Conservation (phyloP, 1,139 yeast genomes). For the Pichia inconspicua region DNA sequence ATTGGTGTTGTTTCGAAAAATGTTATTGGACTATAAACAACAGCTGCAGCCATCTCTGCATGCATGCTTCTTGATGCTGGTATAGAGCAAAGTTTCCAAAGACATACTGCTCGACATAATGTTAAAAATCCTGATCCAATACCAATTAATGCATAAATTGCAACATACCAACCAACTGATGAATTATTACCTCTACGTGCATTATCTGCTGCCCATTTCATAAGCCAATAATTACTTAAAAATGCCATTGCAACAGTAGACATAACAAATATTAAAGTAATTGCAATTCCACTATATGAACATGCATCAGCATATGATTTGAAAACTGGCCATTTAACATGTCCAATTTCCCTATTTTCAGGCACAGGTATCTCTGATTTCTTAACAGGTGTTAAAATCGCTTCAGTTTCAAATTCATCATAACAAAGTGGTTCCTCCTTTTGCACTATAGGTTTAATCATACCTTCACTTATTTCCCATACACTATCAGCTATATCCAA, state of each 20-base stretch:
- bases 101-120: slow-evolving; percentile 43
- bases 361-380: slow-evolving; percentile 1
- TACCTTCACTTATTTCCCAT: slow-evolving; percentile 43
- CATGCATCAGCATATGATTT: slow-evolving; percentile 60
- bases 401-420: slow-evolving; percentile 42
- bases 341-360: slow-evolving; percentile 37
- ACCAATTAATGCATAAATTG: slow-evolving; percentile 51
- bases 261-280: slow-evolving; percentile 37
- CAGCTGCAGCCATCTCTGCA: slow-evolving; percentile 53
- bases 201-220: slow-evolving; percentile 50
- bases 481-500: slow-evolving; percentile 60
- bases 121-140: slow-evolving; percentile 44
- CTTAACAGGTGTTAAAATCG: slow-evolving; percentile 50
- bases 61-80: slow-evolving; percentile 57
- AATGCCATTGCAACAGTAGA: slow-evolving; percentile 42
- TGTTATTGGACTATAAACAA: slow-evolving; percentile 64
- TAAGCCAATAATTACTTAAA: slow-evolving; percentile 48
- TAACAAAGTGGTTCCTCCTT: slow-evolving; percentile 7
- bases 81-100: slow-evolving; percentile 56
- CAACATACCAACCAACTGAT: slow-evolving; percentile 45
- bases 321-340: slow-evolving; percentile 59
- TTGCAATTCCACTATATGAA: slow-evolving; percentile 43
- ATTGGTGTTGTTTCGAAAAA: slow-evolving; percentile 76
- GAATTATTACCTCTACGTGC: slow-evolving; percentile 39
- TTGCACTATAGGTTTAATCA: slow-evolving; percentile 2